Percentiles rank a stretch among this genome's conserved stretches.
These are phyloP conservation scores for Amanita inopinata DNA, from an alignment of 768 basidiomycete genomes.

Conservation along the genomic window DNA sequence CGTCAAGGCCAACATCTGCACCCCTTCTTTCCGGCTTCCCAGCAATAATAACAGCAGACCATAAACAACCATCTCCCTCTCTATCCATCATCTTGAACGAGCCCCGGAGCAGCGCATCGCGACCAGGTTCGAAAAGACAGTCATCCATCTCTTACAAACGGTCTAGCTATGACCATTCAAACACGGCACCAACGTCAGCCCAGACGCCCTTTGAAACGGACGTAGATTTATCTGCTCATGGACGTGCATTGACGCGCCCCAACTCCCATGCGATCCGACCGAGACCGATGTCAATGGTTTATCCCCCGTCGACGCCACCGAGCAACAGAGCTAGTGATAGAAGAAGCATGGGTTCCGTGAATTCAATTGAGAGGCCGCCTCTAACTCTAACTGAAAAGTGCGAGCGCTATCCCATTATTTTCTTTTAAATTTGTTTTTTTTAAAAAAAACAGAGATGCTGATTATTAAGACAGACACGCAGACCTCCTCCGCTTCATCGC, in stretches of 20 bases:
- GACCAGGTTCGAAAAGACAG: conserved; percentile 27
- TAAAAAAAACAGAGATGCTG: not conserved
- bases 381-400: conserved; percentile 67
- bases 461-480: conserved; percentile 44
- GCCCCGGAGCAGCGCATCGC: conserved; percentile 12
- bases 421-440: not conserved
- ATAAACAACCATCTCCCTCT: conserved; percentile 2
- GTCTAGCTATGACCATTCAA: conserved; percentile 11
- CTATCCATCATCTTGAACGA: conserved; percentile 17
- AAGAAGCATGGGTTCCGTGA: conserved; percentile 18
- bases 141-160: conserved; percentile 47
- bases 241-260: too few relatives aligned
- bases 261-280: too few relatives aligned
- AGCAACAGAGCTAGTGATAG: conserved; percentile 16
- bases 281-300: not conserved
- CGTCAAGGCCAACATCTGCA: conserved; percentile 2
- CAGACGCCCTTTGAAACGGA: not conserved
- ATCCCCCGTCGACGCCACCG: not conserved
- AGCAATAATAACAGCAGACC: too few relatives aligned
- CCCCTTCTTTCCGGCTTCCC: conserved; percentile 13
- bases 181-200: not conserved
- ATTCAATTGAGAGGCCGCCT: conserved; percentile 24
- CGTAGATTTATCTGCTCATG: not conserved
- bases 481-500: conserved; percentile 79
- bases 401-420: conserved; percentile 18